These are phyloP conservation scores for Withania somnifera DNA, from an alignment of 305 asterid genomes.

Conservation along the genomic window DNA sequence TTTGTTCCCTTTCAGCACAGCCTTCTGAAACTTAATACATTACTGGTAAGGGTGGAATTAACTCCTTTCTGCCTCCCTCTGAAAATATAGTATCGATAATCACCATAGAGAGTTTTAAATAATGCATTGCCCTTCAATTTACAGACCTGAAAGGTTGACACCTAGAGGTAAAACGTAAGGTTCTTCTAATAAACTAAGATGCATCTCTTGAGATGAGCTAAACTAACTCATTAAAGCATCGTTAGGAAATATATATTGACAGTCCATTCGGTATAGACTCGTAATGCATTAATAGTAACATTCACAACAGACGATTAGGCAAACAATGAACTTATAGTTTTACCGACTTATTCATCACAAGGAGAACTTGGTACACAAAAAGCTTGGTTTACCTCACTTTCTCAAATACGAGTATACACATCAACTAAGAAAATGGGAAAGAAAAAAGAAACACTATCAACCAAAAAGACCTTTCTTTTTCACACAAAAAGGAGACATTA, in stretches of 20 bases:
- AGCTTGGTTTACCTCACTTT: constrained; percentile 10
- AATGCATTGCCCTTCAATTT: neutral
- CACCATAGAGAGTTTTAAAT: neutral
- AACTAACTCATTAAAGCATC: neutral
- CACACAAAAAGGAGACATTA: neutral
- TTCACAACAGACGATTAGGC: neutral
- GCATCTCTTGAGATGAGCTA: neutral
- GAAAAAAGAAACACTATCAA: constrained; percentile 12
- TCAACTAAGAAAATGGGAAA: neutral
- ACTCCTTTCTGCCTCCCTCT: neutral
- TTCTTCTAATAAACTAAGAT: neutral
- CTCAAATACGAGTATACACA: constrained; percentile 33
- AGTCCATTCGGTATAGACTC: neutral
- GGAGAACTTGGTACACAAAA: constrained; percentile 23
- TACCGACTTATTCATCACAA: constrained; percentile 25
- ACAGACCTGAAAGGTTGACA: neutral
- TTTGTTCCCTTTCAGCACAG: neutral
- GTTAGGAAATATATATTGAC: neutral
- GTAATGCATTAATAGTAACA: neutral
- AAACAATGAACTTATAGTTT: neutral
- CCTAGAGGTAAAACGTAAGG: neutral
- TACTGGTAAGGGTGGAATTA: neutral
- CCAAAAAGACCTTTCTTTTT: neutral
- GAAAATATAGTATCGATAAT: neutral
- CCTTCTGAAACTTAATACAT: neutral